Conservation (phyloP, 768 basidiomycete species). For the Cyathus striatus region DNA sequence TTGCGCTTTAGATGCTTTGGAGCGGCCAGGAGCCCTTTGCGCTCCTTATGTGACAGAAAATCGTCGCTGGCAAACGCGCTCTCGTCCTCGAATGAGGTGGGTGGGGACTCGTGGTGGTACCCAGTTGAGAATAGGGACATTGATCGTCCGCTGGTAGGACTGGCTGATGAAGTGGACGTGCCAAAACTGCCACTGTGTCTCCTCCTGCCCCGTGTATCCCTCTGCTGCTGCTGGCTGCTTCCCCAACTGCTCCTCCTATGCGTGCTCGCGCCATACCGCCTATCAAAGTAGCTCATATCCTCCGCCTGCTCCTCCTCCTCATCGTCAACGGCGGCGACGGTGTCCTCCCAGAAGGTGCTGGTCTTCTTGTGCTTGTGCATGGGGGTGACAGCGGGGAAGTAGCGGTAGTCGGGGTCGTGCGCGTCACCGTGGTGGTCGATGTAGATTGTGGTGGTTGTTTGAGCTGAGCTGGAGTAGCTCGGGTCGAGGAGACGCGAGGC, state of each 20-base stretch:
- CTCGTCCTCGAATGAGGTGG: constrained; percentile 20
- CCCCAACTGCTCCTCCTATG: too few relatives aligned
- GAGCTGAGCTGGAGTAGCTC: constrained; percentile 39
- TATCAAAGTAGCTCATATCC: constrained; percentile 6
- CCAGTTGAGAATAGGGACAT: too few relatives aligned
- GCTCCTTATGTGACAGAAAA: constrained; percentile 16
- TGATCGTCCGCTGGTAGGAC: too few relatives aligned
- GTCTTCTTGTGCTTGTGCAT: too few relatives aligned
- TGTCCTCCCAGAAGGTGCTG: too few relatives aligned
- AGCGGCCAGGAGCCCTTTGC: constrained; percentile 12
- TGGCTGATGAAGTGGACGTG: too few relatives aligned
- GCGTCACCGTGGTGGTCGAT: constrained; percentile 59
- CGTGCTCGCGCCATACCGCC: too few relatives aligned
- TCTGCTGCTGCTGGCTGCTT: too few relatives aligned
- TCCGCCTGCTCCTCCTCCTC: constrained; percentile 17
- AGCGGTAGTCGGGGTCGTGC: constrained; percentile 64
- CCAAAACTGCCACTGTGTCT: too few relatives aligned
- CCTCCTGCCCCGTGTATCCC: too few relatives aligned
- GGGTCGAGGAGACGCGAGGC: constrained; percentile 64
- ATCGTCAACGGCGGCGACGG: too few relatives aligned
- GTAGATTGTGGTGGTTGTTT: constrained; percentile 33
- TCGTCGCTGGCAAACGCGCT: constrained; percentile 21
- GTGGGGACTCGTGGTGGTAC: constrained; percentile 14
- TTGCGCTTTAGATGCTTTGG: background rate
- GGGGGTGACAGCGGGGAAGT: constrained; percentile 49